Percentiles rank a stretch among this genome's conserved stretches.
phyloP scores from a whole-genome alignment of 768 basidiomycete species.

The Suillus paluster region DNA sequence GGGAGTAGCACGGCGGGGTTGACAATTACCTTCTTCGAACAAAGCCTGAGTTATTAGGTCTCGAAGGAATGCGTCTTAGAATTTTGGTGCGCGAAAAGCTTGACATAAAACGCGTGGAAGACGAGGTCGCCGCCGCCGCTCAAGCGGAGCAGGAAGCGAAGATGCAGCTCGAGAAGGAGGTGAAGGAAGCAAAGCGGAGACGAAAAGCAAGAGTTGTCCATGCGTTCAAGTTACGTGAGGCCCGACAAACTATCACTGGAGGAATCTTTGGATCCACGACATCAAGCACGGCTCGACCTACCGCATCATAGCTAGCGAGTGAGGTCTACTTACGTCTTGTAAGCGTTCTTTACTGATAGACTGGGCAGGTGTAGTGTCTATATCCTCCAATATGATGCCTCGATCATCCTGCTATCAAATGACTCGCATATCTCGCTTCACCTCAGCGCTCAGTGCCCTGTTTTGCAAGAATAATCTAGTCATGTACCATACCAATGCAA shows the following conservation, averaged over 20 bases:
- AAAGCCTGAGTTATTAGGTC: constrained; percentile 40
- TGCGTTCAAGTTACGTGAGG: neutral
- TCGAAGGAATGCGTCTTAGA: constrained; percentile 52
- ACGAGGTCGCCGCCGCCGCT: constrained; percentile 7
- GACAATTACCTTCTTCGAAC: constrained; percentile 68
- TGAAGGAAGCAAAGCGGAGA: constrained; percentile 5
- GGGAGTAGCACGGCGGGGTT: constrained; percentile 62
- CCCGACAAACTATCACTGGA: neutral
- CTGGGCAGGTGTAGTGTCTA: neutral
- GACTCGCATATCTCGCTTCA: neutral
- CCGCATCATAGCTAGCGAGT: constrained; percentile 2
- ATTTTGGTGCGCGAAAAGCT: constrained; percentile 39
- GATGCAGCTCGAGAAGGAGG: constrained; percentile 7
- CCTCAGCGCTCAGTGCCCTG: neutral
- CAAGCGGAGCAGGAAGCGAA: constrained; percentile 8
- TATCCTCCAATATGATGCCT: neutral
- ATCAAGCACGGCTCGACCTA: neutral
- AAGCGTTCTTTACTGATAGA: neutral
- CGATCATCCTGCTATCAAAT: neutral
- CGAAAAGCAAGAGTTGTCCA: neutral
- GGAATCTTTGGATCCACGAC: constrained; percentile 9
- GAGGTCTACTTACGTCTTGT: neutral
- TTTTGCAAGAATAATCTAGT: neutral
- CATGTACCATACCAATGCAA: neutral
- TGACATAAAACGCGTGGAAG: constrained; percentile 20